phyloP scores from a whole-genome alignment of 139 green algal species.

The Volvox reticuliferus region DNA sequence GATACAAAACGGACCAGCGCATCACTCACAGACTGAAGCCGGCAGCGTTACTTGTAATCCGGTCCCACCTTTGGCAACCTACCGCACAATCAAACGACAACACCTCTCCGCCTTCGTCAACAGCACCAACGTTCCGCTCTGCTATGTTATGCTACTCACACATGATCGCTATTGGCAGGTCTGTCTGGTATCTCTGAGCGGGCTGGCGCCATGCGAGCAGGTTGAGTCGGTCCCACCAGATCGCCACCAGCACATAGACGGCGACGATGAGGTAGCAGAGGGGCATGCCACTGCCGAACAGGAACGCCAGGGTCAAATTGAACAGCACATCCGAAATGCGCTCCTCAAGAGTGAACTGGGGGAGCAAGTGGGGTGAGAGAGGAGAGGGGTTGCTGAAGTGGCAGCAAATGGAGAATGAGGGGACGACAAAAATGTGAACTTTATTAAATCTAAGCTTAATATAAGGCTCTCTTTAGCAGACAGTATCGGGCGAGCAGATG shows the following conservation, averaged over 20 bases:
- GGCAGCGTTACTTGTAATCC: too few relatives aligned
- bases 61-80: too few relatives aligned
- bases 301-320: conserved; percentile 56
- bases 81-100: too few relatives aligned
- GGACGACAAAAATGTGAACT: too few relatives aligned
- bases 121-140: too few relatives aligned
- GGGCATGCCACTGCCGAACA: conserved; percentile 68
- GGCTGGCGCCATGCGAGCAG: conserved; percentile 39
- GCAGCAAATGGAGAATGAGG: too few relatives aligned
- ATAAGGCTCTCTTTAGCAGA: too few relatives aligned
- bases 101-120: too few relatives aligned
- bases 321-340: conserved; percentile 65
- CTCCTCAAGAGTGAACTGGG: conserved; percentile 59
- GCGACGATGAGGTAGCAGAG: conserved; percentile 52
- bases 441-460: too few relatives aligned
- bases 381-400: background rate
- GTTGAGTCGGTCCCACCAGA: conserved; percentile 46
- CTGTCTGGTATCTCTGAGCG: conserved; percentile 51
- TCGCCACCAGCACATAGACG: conserved; percentile 26
- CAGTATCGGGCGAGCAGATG: too few relatives aligned
- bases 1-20: too few relatives aligned
- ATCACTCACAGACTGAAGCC: too few relatives aligned
- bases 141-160: conserved; percentile 41
- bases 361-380: background rate
- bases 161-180: conserved; percentile 54